Conservation (phyloP, 2,329 filamentous ascomycete species). For the Exophiala sp. region DNA sequence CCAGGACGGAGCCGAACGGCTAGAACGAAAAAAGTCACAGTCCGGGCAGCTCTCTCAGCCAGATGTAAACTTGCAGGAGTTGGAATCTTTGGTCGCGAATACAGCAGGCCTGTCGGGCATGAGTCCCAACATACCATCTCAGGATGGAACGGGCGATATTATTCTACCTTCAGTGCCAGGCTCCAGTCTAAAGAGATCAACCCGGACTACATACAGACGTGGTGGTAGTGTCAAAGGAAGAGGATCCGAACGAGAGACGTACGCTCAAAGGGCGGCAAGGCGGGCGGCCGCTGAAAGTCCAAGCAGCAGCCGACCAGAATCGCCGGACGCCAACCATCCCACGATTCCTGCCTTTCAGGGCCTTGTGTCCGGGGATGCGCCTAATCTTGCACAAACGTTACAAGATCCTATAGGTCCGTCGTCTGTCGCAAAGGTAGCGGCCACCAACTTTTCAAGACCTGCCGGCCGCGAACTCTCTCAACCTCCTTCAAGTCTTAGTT, state of each 20-base stretch:
- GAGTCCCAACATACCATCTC: slow-evolving; percentile 40
- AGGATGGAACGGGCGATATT: slow-evolving; percentile 57
- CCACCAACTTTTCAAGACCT: slow-evolving; percentile 28
- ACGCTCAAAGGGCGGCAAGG: slow-evolving; percentile 65
- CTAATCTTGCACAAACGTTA: slow-evolving; percentile 45
- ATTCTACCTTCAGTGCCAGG: slow-evolving; percentile 73
- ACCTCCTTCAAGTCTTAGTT: slow-evolving; percentile 6
- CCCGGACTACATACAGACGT: slow-evolving; percentile 81
- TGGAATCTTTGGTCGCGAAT: slow-evolving; percentile 79
- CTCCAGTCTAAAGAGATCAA: slow-evolving; percentile 78
- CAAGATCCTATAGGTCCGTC: slow-evolving; percentile 28
- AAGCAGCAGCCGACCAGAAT: slow-evolving; percentile 16
- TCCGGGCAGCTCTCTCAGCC: slow-evolving; percentile 47
- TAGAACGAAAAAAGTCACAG: slow-evolving; percentile 67
- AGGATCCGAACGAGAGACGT: slow-evolving; percentile 57
- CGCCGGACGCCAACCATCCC: slow-evolving; percentile 27
- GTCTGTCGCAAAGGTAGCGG: slow-evolving; percentile 24
- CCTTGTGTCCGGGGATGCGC: slow-evolving; percentile 35
- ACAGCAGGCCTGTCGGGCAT: slow-evolving; percentile 52
- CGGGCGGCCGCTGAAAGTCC: slow-evolving; percentile 34
- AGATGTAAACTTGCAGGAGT: slow-evolving; percentile 59
- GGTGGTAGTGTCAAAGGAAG: slow-evolving; percentile 66
- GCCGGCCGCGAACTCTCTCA: slow-evolving; percentile 16
- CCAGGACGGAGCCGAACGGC: slow-evolving; percentile 72
- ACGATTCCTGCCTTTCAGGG: slow-evolving; percentile 31